Evolutionary conservation across 208 protist species (phyloP).

Genomic region (Crithidia fasciculata): DNA sequence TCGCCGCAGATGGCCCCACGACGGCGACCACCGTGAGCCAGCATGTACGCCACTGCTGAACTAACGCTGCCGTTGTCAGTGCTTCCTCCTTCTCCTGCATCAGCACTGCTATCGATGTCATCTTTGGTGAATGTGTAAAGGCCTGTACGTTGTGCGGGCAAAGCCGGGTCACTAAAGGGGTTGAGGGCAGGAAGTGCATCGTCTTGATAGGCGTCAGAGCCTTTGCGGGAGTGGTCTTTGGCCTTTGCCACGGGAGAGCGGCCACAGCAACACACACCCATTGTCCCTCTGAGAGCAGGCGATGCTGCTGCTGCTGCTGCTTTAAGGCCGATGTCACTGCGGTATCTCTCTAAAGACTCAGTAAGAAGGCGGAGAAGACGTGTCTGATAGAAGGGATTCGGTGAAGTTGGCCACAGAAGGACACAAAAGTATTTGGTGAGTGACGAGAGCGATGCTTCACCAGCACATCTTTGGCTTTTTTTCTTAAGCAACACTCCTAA

Average conservation of each 20-base stretch:
- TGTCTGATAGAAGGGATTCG: background rate
- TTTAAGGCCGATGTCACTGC: too few relatives aligned
- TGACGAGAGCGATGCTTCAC: too few relatives aligned
- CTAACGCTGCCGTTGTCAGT: background rate
- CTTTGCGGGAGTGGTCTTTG: background rate
- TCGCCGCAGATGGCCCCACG: constrained; percentile 17
- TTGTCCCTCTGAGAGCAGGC: background rate
- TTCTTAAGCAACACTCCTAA: too few relatives aligned
- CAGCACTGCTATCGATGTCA: background rate
- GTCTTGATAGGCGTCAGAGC: background rate
- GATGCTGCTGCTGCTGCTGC: background rate
- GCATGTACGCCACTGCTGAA: background rate
- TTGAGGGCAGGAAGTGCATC: background rate
- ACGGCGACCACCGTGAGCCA: background rate
- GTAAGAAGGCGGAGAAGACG: background rate
- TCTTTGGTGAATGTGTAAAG: background rate
- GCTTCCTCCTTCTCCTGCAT: background rate
- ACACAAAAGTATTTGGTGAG: too few relatives aligned
- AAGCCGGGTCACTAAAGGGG: background rate
- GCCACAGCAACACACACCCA: constrained; percentile 9
- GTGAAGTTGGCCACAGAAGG: too few relatives aligned
- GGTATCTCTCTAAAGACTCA: background rate
- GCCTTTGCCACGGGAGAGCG: background rate
- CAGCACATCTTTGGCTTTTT: too few relatives aligned
- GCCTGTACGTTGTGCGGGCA: background rate